Evolutionary conservation across 352 stramenopile genomes (phyloP).

Genomic region (Phytophthora brassicae): DNA sequence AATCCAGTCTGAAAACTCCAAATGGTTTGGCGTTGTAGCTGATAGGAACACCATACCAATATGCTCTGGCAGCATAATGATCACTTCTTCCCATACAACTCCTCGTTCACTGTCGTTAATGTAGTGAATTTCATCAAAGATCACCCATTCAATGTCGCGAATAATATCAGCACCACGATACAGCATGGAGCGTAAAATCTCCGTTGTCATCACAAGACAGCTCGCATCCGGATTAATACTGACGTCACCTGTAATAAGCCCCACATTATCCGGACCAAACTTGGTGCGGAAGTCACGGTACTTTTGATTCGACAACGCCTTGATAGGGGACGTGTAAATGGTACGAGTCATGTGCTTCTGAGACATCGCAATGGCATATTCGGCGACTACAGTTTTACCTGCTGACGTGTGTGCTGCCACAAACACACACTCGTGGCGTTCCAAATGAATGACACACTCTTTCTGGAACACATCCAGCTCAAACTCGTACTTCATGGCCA

Average conservation of each 20-base stretch:
- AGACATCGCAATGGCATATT: conserved; percentile 97
- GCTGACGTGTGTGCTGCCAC: conserved; percentile 97
- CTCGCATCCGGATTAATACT: conserved; percentile 99
- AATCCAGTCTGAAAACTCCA: conserved; percentile 97
- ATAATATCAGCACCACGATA: conserved; percentile 98
- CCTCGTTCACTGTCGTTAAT: conserved; percentile 98
- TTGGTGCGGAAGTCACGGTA: conserved; percentile 96
- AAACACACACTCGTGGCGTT: conserved; percentile 94
- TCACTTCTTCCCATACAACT: conserved; percentile 99
- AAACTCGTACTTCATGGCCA: conserved; percentile 82
- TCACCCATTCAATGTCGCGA: conserved; percentile 98
- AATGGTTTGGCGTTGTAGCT: conserved; percentile 98
- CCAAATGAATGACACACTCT: conserved; percentile 94
- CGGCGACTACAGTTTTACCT: conserved; percentile 98
- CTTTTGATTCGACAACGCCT: conserved; percentile 98
- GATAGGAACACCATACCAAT: conserved; percentile 99
- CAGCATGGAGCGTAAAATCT: conserved; percentile 99
- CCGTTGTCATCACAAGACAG: conserved; percentile 97
- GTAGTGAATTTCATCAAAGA: conserved; percentile 99
- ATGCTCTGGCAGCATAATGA: conserved; percentile 98
- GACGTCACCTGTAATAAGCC: conserved; percentile 99
- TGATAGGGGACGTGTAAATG: conserved; percentile 99
- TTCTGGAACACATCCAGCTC: conserved; percentile 98
- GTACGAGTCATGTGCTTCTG: conserved; percentile 89
- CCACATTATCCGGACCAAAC: conserved; percentile 94